Evolutionary conservation across 225 moss, liverwort and hornwort genomes (phyloP), one percentile per base, ranked within the genome.

Genomic region (Bryoerythrophyllum caledonicum): DNA sequence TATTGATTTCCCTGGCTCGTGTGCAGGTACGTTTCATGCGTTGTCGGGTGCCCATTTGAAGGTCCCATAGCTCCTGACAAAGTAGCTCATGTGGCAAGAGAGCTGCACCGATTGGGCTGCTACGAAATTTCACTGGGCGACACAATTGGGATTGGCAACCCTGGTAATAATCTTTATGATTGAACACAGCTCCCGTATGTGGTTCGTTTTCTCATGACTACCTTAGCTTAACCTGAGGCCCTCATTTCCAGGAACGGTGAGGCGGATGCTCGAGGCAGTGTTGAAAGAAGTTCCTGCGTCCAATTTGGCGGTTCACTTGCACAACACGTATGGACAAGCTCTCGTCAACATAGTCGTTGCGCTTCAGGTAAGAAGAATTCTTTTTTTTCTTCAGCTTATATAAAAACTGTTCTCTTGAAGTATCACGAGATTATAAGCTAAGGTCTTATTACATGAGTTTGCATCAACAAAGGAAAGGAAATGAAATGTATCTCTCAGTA

Each of bases 81-180:
- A 89, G 96, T 97, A 59, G 92, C 91, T 4, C 73, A 81, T 67
- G 96, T 97, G 25, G 92, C 90, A 25, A 87, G 83, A 68, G 92
- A 89, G 83, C 89, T 97, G 59, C 74, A 86, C 73, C 79, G 83
- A 49, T 90, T 97, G 91, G 96, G 96, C 54, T 94, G 94, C 81
- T 91, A 94, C 63, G 96, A 97, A 77, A 94, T 97, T 37, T 97
- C 96, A 19, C 80, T 97, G 20, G 96, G 96, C 62, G 96, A 97
- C 86, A 97, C 96, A 44, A 94, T 97, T 70, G 96, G 96, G 37
- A 88, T 97, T 67, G 96, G 96, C 70, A 97, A 90, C 64, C 94
- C 96, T 52, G 91, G 96, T 96, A 82, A 58, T 74, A 82, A 58
- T 74, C 55, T 37, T 58, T 76, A 59, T 13, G 51, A 49, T 60